These are phyloP conservation scores for Heterobasidion parviporum DNA, from an alignment of 1,284 basidiomycete species.

Conservation along the genomic window DNA sequence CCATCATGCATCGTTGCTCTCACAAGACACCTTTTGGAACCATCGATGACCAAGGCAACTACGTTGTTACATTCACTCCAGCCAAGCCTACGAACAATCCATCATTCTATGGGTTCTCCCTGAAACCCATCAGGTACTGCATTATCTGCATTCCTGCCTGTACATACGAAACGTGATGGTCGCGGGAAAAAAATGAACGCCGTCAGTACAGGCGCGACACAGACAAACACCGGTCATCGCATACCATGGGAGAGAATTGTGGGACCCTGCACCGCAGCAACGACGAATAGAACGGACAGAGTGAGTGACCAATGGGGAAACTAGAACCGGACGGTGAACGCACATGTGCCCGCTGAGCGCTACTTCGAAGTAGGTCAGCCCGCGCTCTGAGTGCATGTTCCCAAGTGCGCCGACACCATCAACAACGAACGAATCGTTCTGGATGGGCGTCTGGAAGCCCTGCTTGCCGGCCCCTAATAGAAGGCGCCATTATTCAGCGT, in stretches of 20 bases:
- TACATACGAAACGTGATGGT: neutral
- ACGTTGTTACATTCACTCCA: neutral
- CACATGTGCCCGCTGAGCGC: constrained; percentile 65
- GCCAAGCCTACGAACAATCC: neutral
- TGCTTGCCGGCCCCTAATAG: constrained; percentile 52
- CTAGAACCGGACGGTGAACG: constrained; percentile 14
- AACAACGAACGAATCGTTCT: constrained; percentile 57
- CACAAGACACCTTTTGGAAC: too few relatives aligned
- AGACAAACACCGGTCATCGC: neutral
- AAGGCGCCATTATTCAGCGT: neutral
- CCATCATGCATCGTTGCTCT: too few relatives aligned
- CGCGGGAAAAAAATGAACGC: neutral
- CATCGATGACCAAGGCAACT: neutral
- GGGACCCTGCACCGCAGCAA: neutral
- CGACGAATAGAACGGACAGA: neutral
- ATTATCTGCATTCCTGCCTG: constrained; percentile 65
- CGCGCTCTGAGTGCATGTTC: constrained; percentile 55
- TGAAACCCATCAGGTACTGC: constrained; percentile 62
- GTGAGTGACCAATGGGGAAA: neutral
- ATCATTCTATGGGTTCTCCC: constrained; percentile 22
- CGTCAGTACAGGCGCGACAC: neutral
- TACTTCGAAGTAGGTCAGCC: constrained; percentile 59
- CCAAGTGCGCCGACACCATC: constrained; percentile 62
- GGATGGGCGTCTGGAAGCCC: constrained; percentile 64
- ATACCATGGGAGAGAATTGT: neutral